phyloP scores from a whole-genome alignment of 768 basidiomycete genomes.

The Pisolithus albus region DNA sequence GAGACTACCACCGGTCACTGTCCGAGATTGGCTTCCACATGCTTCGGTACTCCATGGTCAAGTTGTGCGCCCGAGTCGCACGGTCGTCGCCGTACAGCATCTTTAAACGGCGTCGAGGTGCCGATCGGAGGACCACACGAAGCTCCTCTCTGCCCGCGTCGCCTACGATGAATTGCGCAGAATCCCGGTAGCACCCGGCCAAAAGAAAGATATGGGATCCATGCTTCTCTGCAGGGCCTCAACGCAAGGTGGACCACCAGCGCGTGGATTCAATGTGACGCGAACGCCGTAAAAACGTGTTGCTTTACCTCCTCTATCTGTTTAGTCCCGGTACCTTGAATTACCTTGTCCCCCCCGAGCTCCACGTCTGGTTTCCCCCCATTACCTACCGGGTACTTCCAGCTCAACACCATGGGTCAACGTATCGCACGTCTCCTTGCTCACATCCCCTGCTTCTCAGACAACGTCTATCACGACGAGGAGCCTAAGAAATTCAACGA shows the following conservation, averaged over 20 bases:
- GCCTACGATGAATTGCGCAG: slow-evolving; percentile 6
- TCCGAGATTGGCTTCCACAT: too few species aligned
- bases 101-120: too few species aligned
- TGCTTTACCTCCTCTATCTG: slow-evolving; percentile 14
- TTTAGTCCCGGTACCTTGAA: slow-evolving; percentile 18
- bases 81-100: too few species aligned
- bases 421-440: slow-evolving; percentile 14
- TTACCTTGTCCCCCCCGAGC: slow-evolving; percentile 4
- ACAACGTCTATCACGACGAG: slow-evolving; percentile 18
- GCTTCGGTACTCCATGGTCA: too few species aligned
- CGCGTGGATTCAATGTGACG: slow-evolving; percentile 23
- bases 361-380: slow-evolving; percentile 1
- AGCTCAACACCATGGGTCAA: slow-evolving; percentile 23
- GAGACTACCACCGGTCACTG: not conserved
- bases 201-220: slow-evolving; percentile 12
- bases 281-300: slow-evolving; percentile 26
- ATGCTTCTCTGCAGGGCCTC: slow-evolving; percentile 21
- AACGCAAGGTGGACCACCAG: slow-evolving; percentile 17
- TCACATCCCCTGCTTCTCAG: slow-evolving; percentile 16
- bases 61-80: too few species aligned
- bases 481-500: slow-evolving; percentile 13
- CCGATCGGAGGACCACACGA: too few species aligned
- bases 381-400: slow-evolving; percentile 10
- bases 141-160: not conserved
- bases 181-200: slow-evolving; percentile 12